Percentiles rank a stretch among this genome's conserved stretches.
Evolutionary conservation across 495 filamentous ascomycete genomes (phyloP).

Genomic region (Apiosordaria backusii): DNA sequence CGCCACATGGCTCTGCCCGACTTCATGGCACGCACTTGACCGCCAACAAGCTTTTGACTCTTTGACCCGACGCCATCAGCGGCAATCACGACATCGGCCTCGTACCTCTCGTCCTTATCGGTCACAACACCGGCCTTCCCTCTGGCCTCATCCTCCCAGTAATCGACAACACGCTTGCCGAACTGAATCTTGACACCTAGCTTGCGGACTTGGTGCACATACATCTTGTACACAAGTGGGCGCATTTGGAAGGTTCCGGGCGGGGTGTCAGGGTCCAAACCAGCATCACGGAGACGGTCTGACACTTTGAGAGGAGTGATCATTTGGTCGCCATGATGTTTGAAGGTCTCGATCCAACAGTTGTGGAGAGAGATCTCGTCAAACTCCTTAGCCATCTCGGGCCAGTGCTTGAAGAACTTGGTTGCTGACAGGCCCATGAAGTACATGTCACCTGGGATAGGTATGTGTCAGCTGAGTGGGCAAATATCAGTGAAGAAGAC

Average conservation of each 20-base stretch:
- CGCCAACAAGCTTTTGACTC: slow-evolving; percentile 48
- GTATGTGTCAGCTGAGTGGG: background rate
- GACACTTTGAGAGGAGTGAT: slow-evolving; percentile 39
- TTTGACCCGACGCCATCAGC: slow-evolving; percentile 57
- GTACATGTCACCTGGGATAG: slow-evolving; percentile 50
- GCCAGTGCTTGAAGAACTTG: slow-evolving; percentile 55
- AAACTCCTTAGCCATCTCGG: slow-evolving; percentile 49
- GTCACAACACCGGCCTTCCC: slow-evolving; percentile 45
- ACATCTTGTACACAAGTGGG: slow-evolving; percentile 55
- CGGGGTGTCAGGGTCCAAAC: slow-evolving; percentile 36
- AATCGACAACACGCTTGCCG: slow-evolving; percentile 48
- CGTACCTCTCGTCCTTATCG: slow-evolving; percentile 46
- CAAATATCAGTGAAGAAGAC: background rate
- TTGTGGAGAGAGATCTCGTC: slow-evolving; percentile 44
- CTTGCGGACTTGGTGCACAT: slow-evolving; percentile 48
- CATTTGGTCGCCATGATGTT: slow-evolving; percentile 50
- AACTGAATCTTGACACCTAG: slow-evolving; percentile 52
- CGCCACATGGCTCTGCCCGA: slow-evolving; percentile 53
- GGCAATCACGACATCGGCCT: slow-evolving; percentile 56
- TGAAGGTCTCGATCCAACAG: slow-evolving; percentile 50
- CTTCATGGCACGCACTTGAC: slow-evolving; percentile 46
- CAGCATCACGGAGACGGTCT: slow-evolving; percentile 36
- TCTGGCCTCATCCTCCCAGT: slow-evolving; percentile 45
- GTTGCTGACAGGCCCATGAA: slow-evolving; percentile 51
- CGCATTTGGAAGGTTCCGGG: slow-evolving; percentile 46